A percentile compares a stretch with the other conserved stretches of the same genome.
phyloP scores from a whole-genome alignment of 352 stramenopile species.

The Phytophthora quininea region DNA sequence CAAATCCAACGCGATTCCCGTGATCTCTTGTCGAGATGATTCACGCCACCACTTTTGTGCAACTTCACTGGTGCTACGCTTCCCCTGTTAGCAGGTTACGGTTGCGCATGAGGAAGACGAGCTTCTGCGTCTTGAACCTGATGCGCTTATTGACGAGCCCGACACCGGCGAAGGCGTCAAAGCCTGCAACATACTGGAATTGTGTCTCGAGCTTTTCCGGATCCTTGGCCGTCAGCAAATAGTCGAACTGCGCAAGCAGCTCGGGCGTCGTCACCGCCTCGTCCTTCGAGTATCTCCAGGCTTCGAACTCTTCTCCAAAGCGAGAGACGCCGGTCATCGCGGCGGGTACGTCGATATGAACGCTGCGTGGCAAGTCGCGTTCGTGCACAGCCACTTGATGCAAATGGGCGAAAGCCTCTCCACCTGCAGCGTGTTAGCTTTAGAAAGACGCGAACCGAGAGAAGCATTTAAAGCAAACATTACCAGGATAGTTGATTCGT shows the following conservation, averaged over 20 bases:
- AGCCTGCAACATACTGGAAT: slow-evolving; percentile 56
- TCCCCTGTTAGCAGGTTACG: slow-evolving; percentile 1
- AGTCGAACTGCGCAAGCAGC: slow-evolving; percentile 63
- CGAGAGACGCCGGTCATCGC: slow-evolving; percentile 95
- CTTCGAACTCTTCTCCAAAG: slow-evolving; percentile 81
- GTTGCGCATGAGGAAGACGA: slow-evolving; percentile 69
- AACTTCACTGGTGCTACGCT: no score
- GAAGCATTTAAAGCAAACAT: neutral
- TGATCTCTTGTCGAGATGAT: no score
- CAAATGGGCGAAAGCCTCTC: slow-evolving; percentile 65
- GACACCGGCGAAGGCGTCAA: slow-evolving; percentile 59
- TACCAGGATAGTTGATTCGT: slow-evolving; percentile 94
- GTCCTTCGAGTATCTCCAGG: slow-evolving; percentile 87
- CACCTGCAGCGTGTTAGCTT: slow-evolving; percentile 42
- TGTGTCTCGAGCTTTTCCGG: slow-evolving; percentile 36
- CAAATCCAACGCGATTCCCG: no score
- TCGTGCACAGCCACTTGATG: slow-evolving; percentile 52
- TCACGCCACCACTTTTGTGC: no score
- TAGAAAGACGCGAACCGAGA: neutral
- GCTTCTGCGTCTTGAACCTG: slow-evolving; percentile 52
- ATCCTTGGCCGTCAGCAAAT: slow-evolving; percentile 59
- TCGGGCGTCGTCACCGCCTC: slow-evolving; percentile 55
- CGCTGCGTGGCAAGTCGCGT: slow-evolving; percentile 36
- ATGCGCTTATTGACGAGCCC: slow-evolving; percentile 38
- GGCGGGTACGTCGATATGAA: slow-evolving; percentile 94